Percentiles rank a stretch among this genome's conserved stretches.
These are phyloP conservation scores for Mycena capillaripes DNA, from an alignment of 768 basidiomycete genomes.

Conservation along the genomic window DNA sequence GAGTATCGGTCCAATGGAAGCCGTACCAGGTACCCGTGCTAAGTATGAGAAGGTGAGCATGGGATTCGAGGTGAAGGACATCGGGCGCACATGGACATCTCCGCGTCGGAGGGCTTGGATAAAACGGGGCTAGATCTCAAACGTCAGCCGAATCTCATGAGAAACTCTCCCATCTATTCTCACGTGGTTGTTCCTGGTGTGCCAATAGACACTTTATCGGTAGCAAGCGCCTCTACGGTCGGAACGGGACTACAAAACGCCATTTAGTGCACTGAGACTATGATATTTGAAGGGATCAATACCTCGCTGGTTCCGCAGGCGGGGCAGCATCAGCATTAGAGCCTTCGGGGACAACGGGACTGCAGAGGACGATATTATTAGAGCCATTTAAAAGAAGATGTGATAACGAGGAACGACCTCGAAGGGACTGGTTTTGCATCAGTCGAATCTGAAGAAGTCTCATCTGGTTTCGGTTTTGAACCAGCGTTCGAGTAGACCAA, in stretches of 20 bases:
- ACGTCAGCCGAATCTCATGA: neutral
- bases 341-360: neutral
- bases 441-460: neutral
- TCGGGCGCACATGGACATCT: conserved; percentile 16
- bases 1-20: conserved; percentile 26
- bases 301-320: neutral
- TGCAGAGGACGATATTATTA: neutral
- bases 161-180: neutral
- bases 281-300: too few relatives aligned
- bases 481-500: neutral
- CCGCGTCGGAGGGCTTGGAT: neutral
- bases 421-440: neutral
- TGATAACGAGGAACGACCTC: neutral
- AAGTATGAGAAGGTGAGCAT: neutral
- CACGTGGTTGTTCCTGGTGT: neutral
- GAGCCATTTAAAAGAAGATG: neutral
- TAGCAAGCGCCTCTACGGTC: neutral
- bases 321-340: neutral
- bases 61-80: neutral
- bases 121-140: neutral
- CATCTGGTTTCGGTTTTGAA: neutral
- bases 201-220: neutral
- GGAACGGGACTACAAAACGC: neutral
- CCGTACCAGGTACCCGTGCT: conserved; percentile 29
- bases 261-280: neutral